phyloP scores from a whole-genome alignment of 805 yeast species.

The Ogataea polymorpha region DNA sequence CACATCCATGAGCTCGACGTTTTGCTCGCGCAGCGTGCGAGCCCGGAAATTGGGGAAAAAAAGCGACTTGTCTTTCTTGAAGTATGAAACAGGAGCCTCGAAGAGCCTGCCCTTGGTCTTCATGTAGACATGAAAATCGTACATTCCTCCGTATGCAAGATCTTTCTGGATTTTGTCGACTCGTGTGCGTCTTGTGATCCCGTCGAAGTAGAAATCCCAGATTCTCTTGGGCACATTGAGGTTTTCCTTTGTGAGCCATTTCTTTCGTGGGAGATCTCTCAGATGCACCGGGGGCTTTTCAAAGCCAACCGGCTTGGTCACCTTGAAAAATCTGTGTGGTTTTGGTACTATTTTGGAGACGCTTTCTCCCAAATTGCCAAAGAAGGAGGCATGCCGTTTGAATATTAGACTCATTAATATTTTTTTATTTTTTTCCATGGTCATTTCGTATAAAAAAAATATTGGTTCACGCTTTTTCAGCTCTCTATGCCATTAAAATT shows the following conservation, averaged over 20 bases:
- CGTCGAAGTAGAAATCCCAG: constrained; percentile 36
- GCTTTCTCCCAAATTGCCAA: constrained; percentile 33
- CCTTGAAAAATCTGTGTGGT: constrained; percentile 32
- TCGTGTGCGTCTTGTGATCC: constrained; percentile 34
- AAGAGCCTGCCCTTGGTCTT: constrained; percentile 85
- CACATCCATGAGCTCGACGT: constrained; percentile 35
- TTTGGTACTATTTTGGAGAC: constrained; percentile 32
- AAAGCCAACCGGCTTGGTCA: constrained; percentile 33
- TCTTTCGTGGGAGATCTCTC: constrained; percentile 21
- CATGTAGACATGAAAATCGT: constrained; percentile 58
- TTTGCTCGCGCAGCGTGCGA: constrained; percentile 41
- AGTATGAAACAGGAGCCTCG: constrained; percentile 75
- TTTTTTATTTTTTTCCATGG: not conserved
- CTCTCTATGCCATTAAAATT: constrained; percentile 5
- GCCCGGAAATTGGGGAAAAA: constrained; percentile 82
- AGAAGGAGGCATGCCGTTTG: constrained; percentile 26
- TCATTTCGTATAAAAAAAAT: not conserved
- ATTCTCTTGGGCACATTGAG: constrained; percentile 30
- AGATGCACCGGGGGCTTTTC: constrained; percentile 25
- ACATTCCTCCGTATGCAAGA: constrained; percentile 64
- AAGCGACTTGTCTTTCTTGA: constrained; percentile 65
- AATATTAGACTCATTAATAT: constrained; percentile 13
- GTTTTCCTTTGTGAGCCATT: constrained; percentile 27
- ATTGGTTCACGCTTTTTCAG: not conserved
- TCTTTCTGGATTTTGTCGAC: constrained; percentile 49